Conservation (phyloP, 1,139 yeast species). For the Zygoascus hellenicus region DNA sequence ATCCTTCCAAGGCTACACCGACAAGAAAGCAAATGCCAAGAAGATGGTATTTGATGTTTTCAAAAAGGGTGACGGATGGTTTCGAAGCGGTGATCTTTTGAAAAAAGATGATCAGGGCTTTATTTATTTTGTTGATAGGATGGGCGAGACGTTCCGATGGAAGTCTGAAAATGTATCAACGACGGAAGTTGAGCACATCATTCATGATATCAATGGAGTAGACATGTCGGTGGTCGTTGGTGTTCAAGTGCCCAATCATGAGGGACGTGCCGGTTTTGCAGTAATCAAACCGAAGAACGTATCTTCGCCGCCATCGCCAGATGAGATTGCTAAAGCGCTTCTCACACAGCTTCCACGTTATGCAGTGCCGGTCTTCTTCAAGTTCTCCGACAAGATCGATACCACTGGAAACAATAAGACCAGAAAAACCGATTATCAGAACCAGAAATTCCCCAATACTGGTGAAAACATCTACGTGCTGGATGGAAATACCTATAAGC, state of each 20-base stretch:
- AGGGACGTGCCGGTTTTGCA: slow-evolving; percentile 93
- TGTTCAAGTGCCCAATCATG: slow-evolving; percentile 77
- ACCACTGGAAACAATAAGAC: slow-evolving; percentile 83
- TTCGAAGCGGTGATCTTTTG: slow-evolving; percentile 81
- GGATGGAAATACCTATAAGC: slow-evolving; percentile 36
- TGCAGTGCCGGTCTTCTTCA: slow-evolving; percentile 81
- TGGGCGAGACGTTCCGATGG: slow-evolving; percentile 97
- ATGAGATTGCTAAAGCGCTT: slow-evolving; percentile 40
- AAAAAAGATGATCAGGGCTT: slow-evolving; percentile 62
- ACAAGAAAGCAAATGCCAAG: slow-evolving; percentile 69
- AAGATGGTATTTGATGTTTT: slow-evolving; percentile 71
- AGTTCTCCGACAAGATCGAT: slow-evolving; percentile 56
- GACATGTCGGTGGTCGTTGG: slow-evolving; percentile 84
- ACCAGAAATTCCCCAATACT: slow-evolving; percentile 73
- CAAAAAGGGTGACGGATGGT: slow-evolving; percentile 86
- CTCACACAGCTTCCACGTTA: slow-evolving; percentile 63
- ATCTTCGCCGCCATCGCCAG: slow-evolving; percentile 33
- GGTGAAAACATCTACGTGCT: slow-evolving; percentile 67
- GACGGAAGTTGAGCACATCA: slow-evolving; percentile 85
- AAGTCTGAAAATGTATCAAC: slow-evolving; percentile 94
- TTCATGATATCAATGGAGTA: slow-evolving; percentile 40
- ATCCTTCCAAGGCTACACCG: slow-evolving; percentile 88
- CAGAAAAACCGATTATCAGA: slow-evolving; percentile 68
- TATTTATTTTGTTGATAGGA: slow-evolving; percentile 80
- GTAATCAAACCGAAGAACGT: slow-evolving; percentile 49